Conservation (phyloP, 306 rosid genomes). For the Cucumis melo region DNA sequence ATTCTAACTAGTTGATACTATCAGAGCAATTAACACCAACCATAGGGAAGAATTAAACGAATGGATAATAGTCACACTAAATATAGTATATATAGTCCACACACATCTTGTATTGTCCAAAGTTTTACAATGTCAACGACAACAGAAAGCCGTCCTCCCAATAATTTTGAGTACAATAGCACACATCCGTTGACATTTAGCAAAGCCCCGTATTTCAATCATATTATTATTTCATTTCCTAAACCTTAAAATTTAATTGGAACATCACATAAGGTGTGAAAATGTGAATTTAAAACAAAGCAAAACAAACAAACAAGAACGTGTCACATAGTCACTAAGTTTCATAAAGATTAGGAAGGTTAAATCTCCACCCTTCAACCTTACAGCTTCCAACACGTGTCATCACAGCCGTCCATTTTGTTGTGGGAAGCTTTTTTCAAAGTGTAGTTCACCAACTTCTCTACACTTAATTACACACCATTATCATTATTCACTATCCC, state of each 20-base stretch:
- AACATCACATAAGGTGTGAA: not conserved
- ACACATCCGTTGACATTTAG: not conserved
- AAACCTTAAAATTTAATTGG: not conserved
- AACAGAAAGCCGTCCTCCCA: not conserved
- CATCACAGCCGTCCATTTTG: constrained; percentile 43
- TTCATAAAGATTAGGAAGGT: not conserved
- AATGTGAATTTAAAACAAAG: not conserved
- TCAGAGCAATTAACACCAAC: not conserved
- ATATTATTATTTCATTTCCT: not conserved
- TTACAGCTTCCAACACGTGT: constrained; percentile 16
- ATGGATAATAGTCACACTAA: not conserved
- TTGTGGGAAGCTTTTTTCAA: constrained; percentile 32
- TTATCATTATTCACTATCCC: not conserved
- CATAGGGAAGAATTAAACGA: not conserved
- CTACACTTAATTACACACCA: not conserved
- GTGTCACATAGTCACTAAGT: not conserved
- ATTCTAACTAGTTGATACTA: not conserved
- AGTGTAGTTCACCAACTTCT: constrained; percentile 61
- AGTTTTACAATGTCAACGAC: not conserved
- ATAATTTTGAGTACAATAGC: not conserved
- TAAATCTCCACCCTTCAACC: constrained; percentile 5
- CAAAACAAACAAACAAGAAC: not conserved
- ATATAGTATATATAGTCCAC: too few relatives aligned
- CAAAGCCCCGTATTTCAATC: not conserved
- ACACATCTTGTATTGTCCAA: not conserved